Conservation (phyloP, 2,329 filamentous ascomycete genomes). For the Rutstroemia sp. region DNA sequence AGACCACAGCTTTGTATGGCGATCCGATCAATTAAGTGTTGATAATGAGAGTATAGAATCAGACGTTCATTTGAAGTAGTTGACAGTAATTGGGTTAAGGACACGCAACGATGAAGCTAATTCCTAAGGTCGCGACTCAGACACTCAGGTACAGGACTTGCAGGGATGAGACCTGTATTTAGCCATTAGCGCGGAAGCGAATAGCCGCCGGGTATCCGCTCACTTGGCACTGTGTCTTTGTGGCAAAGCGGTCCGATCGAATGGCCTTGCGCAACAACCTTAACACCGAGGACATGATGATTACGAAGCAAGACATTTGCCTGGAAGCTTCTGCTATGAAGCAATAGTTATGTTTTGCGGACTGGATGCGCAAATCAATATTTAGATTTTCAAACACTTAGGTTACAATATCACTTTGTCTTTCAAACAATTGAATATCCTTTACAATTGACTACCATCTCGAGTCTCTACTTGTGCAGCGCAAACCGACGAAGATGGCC, state of each 20-base stretch:
- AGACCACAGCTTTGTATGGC: not conserved
- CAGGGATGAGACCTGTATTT: conserved; percentile 1
- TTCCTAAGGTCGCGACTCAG: conserved; percentile 1
- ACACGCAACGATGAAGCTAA: conserved; percentile 23
- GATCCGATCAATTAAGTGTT: not conserved
- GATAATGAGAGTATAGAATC: not conserved
- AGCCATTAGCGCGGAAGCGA: conserved; percentile 3
- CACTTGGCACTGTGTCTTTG: not conserved
- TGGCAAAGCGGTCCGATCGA: not conserved
- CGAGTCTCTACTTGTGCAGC: not conserved
- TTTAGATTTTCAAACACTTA: too few relatives aligned
- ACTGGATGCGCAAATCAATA: too few relatives aligned
- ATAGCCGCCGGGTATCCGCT: conserved; percentile 33
- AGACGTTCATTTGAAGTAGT: not conserved
- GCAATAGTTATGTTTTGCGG: too few relatives aligned
- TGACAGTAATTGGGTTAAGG: conserved; percentile 15
- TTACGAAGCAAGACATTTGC: conserved; percentile 25
- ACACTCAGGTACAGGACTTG: conserved; percentile 1
- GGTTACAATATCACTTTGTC: not conserved
- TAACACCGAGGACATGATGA: conserved; percentile 11
- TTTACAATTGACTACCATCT: not conserved
- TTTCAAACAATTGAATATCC: not conserved
- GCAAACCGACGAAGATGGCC: not conserved
- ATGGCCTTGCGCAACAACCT: not conserved
- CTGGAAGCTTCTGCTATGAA: conserved; percentile 23